phyloP scores from a whole-genome alignment of 2,329 filamentous ascomycete genomes.

The Trichophaea hybrida region DNA sequence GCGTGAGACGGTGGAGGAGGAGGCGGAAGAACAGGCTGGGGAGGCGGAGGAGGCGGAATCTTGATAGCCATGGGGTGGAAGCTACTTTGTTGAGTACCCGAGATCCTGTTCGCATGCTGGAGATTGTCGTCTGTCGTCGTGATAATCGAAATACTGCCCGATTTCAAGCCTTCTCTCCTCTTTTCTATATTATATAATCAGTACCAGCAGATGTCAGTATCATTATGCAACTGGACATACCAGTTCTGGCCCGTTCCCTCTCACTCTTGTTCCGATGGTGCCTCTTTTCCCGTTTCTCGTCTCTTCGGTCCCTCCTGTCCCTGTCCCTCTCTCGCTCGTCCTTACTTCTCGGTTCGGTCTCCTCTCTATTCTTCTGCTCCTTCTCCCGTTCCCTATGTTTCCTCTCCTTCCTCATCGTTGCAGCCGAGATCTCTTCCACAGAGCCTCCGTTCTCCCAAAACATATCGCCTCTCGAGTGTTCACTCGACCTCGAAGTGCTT shows the following conservation, averaged over 20 bases:
- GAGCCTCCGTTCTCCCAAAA: constrained; percentile 1
- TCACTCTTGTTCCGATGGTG: not conserved
- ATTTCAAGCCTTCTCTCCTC: not conserved
- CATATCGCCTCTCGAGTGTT: not conserved
- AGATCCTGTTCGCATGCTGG: not conserved
- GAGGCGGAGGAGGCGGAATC: not conserved
- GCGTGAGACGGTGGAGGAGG: not conserved
- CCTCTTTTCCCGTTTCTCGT: not conserved
- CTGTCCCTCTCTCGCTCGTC: not conserved
- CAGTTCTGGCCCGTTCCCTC: not conserved
- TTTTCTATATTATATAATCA: not conserved
- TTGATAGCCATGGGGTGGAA: not conserved
- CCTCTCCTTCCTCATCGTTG: not conserved
- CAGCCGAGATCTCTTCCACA: not conserved
- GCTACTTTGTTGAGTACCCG: not conserved
- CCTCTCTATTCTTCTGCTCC: not conserved
- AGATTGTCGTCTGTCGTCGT: not conserved
- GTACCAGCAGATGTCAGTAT: too few species aligned
- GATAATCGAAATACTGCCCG: not conserved
- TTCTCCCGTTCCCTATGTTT: not conserved
- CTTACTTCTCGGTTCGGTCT: not conserved
- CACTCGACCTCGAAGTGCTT: not conserved
- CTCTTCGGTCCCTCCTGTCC: not conserved
- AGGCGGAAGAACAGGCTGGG: not conserved
- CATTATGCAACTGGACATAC: not conserved